These are phyloP conservation scores for Rutstroemia sp. DNA, from an alignment of 2,329 filamentous ascomycete genomes.

Conservation along the genomic window DNA sequence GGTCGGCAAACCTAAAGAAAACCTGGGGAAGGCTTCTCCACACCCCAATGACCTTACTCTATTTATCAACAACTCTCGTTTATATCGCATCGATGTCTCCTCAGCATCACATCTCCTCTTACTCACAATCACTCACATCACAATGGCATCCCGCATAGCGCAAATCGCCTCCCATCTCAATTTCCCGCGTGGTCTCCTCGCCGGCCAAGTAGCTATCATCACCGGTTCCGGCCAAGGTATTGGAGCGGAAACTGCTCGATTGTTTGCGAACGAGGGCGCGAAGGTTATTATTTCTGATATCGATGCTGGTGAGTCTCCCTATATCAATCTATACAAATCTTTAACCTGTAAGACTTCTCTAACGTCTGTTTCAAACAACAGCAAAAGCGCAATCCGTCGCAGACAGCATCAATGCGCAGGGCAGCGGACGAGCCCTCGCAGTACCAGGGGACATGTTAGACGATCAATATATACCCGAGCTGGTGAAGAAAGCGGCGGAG, in stretches of 20 bases:
- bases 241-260: constrained; percentile 71
- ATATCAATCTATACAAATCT: no score
- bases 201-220: constrained; percentile 77
- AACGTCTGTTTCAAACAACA: constrained; percentile 27
- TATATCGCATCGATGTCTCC: not conserved
- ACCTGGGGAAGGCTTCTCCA: constrained; percentile 3
- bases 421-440: constrained; percentile 58
- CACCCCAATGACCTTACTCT: not conserved
- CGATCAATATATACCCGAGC: constrained; percentile 57
- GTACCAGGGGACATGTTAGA: constrained; percentile 73
- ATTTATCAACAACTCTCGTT: not conserved
- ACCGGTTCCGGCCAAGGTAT: constrained; percentile 84
- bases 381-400: constrained; percentile 64
- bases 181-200: constrained; percentile 71
- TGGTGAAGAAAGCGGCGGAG: constrained; percentile 69
- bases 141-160: constrained; percentile 44
- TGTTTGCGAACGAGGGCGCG: constrained; percentile 84
- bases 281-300: constrained; percentile 81
- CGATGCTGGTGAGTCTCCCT: constrained; percentile 50
- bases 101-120: not conserved
- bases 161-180: constrained; percentile 76
- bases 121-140: not conserved
- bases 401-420: constrained; percentile 56
- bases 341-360: no score
- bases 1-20: not conserved